Conservation (phyloP, 2,329 filamentous ascomycete species). For the Lomentospora prolificans region DNA sequence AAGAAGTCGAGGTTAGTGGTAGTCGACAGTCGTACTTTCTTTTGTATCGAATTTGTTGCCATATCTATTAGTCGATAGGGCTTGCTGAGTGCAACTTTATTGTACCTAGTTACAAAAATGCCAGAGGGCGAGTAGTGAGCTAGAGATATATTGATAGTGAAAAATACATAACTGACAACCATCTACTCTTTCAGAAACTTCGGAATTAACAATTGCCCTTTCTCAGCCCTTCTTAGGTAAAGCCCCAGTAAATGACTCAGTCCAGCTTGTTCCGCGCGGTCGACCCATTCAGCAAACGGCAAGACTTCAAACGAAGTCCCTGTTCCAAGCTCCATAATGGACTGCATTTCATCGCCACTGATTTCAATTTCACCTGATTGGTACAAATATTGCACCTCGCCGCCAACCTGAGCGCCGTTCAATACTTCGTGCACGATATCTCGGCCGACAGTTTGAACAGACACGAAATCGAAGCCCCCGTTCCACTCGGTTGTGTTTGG, state of each 20-base stretch:
- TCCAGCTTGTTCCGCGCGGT: slow-evolving; percentile 4
- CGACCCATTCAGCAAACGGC: slow-evolving; percentile 5
- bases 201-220: slow-evolving; percentile 4
- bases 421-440: slow-evolving; percentile 1
- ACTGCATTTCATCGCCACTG: background rate
- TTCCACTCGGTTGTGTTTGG: slow-evolving; percentile 3
- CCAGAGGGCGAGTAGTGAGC: background rate
- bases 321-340: slow-evolving; percentile 5
- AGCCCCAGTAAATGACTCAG: background rate
- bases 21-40: background rate
- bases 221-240: background rate
- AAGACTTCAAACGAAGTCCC: slow-evolving; percentile 1
- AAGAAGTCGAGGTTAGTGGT: background rate
- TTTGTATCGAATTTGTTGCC: background rate
- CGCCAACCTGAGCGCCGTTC: background rate
- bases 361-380: background rate
- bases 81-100: background rate
- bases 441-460: background rate
- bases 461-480: slow-evolving; percentile 3
- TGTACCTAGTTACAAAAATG: background rate
- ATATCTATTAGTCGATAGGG: background rate
- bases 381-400: background rate
- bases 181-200: slow-evolving; percentile 3
- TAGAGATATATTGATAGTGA: background rate
- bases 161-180: background rate